Evolutionary conservation across 192 early-diverging fungal species (phyloP).

Genomic region (Obelidium mucronatum): DNA sequence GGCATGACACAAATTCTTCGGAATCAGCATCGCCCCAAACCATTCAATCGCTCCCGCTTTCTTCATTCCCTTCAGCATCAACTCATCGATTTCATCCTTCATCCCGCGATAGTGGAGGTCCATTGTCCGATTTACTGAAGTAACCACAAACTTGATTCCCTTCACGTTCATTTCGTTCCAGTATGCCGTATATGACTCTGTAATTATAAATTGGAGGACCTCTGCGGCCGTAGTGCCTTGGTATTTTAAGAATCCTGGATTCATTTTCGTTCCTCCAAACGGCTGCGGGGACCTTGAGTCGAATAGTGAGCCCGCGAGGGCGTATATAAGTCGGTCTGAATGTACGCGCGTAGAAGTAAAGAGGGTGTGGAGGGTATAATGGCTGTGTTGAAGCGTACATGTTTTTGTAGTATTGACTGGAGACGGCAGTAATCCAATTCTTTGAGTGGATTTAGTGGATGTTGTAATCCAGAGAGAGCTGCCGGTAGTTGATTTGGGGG

Average conservation of each 20-base stretch:
- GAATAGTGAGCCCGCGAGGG: not conserved
- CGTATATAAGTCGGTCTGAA: not conserved
- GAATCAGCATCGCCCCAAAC: not conserved
- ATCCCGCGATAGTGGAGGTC: too few relatives aligned
- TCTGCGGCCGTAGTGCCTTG: not conserved
- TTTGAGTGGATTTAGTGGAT: too few relatives aligned
- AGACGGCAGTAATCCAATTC: too few relatives aligned
- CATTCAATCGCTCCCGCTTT: not conserved
- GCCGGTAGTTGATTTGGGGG: too few relatives aligned
- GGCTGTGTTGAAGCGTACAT: too few relatives aligned
- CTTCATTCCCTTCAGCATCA: slow-evolving; percentile 1
- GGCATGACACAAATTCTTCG: not conserved
- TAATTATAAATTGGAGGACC: not conserved
- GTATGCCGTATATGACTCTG: not conserved
- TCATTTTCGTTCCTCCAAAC: not conserved
- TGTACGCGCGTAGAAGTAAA: not conserved
- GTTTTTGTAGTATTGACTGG: too few relatives aligned
- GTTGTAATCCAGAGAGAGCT: too few relatives aligned
- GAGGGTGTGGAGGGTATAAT: too few relatives aligned
- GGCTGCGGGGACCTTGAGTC: not conserved
- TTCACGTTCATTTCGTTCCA: too few relatives aligned
- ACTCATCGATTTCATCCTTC: slow-evolving; percentile 7
- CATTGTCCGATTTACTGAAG: too few relatives aligned
- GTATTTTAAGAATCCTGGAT: not conserved
- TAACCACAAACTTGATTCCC: too few relatives aligned